These are phyloP conservation scores for Crithidia fasciculata DNA, from an alignment of 208 protist species.

Conservation along the genomic window DNA sequence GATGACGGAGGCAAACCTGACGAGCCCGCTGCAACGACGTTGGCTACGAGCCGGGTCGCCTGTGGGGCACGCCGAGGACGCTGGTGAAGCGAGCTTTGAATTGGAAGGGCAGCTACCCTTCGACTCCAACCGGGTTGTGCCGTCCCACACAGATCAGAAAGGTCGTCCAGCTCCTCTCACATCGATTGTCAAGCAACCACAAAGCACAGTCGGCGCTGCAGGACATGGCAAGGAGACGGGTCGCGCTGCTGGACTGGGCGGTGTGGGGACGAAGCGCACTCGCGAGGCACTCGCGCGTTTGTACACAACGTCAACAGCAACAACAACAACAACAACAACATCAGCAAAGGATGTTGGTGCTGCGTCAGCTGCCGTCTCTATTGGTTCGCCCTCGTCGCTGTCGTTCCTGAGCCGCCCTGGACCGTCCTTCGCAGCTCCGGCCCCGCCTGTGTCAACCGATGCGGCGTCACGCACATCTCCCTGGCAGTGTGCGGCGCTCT, in stretches of 20 bases:
- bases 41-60: background rate
- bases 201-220: background rate
- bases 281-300: constrained; percentile 27
- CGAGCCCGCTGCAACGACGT: background rate
- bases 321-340: background rate
- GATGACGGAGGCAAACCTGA: constrained; percentile 3
- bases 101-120: background rate
- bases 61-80: background rate
- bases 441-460: background rate
- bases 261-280: constrained; percentile 28
- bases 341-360: background rate
- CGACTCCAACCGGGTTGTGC: background rate
- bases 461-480: background rate
- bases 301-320: constrained; percentile 10
- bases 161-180: background rate
- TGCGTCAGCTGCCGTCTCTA: background rate
- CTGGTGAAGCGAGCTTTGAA: background rate
- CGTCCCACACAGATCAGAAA: too few relatives aligned
- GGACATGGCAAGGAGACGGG: background rate
- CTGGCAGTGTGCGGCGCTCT: constrained; percentile 20
- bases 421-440: background rate
- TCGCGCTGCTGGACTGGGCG: background rate
- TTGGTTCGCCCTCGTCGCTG: background rate
- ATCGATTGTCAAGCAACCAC: background rate
- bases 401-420: constrained; percentile 9